Evolutionary conservation across 208 protist species (phyloP).

Genomic region (Wallacemonas collosoma): DNA sequence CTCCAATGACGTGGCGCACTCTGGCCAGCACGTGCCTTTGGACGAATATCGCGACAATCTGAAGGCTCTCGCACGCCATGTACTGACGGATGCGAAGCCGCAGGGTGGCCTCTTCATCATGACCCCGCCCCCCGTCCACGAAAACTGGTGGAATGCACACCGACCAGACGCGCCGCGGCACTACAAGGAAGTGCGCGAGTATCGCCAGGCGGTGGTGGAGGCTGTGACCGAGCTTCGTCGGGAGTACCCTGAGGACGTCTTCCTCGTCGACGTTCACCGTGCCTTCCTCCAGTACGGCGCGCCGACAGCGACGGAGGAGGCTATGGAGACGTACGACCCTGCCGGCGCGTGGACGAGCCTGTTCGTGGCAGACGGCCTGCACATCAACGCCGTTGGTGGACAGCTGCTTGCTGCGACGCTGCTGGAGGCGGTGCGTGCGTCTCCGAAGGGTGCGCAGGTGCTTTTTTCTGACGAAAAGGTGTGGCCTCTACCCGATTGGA

Average conservation of each 20-base stretch:
- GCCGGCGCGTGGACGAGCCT: slow-evolving; percentile 23
- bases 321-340: slow-evolving; percentile 20
- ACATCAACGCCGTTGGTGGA: slow-evolving; percentile 40
- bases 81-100: slow-evolving; percentile 28
- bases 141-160: slow-evolving; percentile 22
- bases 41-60: slow-evolving; percentile 41
- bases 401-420: slow-evolving; percentile 37
- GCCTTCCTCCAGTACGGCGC: slow-evolving; percentile 27
- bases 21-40: slow-evolving; percentile 32
- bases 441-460: slow-evolving; percentile 17
- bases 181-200: slow-evolving; percentile 22
- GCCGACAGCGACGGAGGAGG: slow-evolving; percentile 17
- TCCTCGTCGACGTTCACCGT: slow-evolving; percentile 35
- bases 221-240: slow-evolving; percentile 19
- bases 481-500: slow-evolving; percentile 22
- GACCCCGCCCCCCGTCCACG: slow-evolving; percentile 42
- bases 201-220: slow-evolving; percentile 35
- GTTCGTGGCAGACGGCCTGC: slow-evolving; percentile 40
- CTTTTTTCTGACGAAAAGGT: slow-evolving; percentile 18
- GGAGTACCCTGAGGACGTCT: slow-evolving; percentile 19
- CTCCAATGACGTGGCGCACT: slow-evolving; percentile 36
- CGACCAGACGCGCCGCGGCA: slow-evolving; percentile 2
- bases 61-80: slow-evolving; percentile 30
- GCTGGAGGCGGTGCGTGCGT: slow-evolving; percentile 28
- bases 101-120: slow-evolving; percentile 49